Evolutionary conservation across 164 flowering plant genomes (phyloP).

Genomic region (Cinnamomum chago): DNA sequence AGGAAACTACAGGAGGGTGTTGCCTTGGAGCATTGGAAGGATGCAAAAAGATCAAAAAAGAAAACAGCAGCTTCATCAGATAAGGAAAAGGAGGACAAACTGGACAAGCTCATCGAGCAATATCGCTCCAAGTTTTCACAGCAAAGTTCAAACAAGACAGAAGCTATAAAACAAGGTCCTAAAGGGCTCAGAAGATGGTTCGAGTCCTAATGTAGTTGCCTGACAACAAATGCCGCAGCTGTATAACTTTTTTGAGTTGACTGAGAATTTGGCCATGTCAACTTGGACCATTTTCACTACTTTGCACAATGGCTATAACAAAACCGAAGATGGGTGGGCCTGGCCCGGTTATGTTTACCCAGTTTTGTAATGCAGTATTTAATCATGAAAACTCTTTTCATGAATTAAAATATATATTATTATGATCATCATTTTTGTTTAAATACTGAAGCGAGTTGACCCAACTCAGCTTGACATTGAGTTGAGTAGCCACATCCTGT

Average conservation of each 20-base stretch:
- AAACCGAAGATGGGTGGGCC: too few relatives aligned
- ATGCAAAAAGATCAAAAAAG: conserved; percentile 16
- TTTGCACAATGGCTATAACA: too few relatives aligned
- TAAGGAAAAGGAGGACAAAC: conserved; percentile 53
- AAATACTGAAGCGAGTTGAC: neutral
- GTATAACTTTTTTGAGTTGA: neutral
- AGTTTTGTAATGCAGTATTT: neutral
- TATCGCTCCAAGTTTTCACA: conserved; percentile 63
- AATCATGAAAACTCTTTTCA: neutral
- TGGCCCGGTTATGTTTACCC: neutral
- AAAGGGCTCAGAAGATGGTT: conserved; percentile 31
- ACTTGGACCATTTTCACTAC: too few relatives aligned
- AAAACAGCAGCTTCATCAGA: conserved; percentile 37
- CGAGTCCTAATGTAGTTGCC: conserved; percentile 11
- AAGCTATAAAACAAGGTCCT: conserved; percentile 32
- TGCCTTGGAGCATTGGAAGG: conserved; percentile 14
- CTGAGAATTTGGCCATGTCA: neutral
- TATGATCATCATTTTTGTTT: too few relatives aligned
- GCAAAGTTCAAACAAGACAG: conserved; percentile 29
- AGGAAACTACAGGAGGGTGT: conserved; percentile 30
- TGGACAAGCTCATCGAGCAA: conserved; percentile 70
- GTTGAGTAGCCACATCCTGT: neutral
- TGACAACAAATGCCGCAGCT: neutral
- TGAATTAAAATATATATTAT: too few relatives aligned
- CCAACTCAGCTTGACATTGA: neutral